Conservation (phyloP, 805 yeast species). For the Saccharomycopsis guyanensis region DNA sequence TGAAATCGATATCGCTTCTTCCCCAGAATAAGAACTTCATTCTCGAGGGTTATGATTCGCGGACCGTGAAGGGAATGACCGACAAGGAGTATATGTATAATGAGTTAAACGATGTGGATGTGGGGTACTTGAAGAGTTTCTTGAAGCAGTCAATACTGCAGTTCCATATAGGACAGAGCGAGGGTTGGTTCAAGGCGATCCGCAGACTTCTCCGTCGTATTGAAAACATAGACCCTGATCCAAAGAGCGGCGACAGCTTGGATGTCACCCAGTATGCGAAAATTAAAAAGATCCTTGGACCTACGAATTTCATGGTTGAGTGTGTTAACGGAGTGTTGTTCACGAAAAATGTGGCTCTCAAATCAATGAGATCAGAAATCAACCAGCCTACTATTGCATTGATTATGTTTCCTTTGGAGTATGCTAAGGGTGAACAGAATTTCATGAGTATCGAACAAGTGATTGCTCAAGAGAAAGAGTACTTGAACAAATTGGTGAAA, state of each 20-base stretch:
- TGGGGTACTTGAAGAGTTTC: slow-evolving; percentile 6
- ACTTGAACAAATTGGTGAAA: slow-evolving; percentile 70
- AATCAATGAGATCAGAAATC: slow-evolving; percentile 62
- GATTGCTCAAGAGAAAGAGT: slow-evolving; percentile 81
- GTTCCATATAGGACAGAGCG: slow-evolving; percentile 11
- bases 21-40: slow-evolving; percentile 2
- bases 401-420: slow-evolving; percentile 85
- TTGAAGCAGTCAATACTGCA: slow-evolving; percentile 14
- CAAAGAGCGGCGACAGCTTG: slow-evolving; percentile 59
- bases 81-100: slow-evolving; percentile 11
- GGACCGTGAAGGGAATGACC: slow-evolving; percentile 27
- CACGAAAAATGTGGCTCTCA: slow-evolving; percentile 75
- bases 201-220: slow-evolving; percentile 45
- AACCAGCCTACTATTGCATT: slow-evolving; percentile 69
- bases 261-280: slow-evolving; percentile 88
- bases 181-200: slow-evolving; percentile 53
- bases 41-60: slow-evolving; percentile 3
- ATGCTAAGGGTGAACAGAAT: slow-evolving; percentile 65
- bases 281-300: slow-evolving; percentile 78
- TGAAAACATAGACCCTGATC: slow-evolving; percentile 51
- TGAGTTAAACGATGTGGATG: slow-evolving; percentile 7
- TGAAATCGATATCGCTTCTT: neutral
- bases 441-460: slow-evolving; percentile 79
- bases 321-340: slow-evolving; percentile 75
- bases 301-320: slow-evolving; percentile 48